Evolutionary conservation across 2,329 filamentous ascomycete species (phyloP), one percentile per base, ranked within the genome.

Genomic region (Falciphora oryzae): DNA sequence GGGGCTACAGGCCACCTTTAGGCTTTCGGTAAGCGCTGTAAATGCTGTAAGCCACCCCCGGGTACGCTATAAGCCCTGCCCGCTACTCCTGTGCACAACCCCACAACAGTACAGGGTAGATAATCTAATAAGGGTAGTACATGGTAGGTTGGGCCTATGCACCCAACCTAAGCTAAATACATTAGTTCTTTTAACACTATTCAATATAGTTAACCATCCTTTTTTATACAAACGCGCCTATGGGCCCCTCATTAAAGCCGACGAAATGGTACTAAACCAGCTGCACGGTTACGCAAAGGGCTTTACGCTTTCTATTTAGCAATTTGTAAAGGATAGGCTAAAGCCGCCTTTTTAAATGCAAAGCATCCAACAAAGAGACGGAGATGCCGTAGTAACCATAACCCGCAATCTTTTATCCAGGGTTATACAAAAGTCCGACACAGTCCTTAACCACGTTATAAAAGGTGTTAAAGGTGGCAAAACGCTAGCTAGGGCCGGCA

Each of bases 211-310:
- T 61, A 64, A 64, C 6, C 65, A 68, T 38, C 59, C 57, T 1
- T 58, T 66, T 1, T 57, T 68, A 14, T 66, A 68, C 62, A 68
- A 68, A 22, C 25, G 53, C 13, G 18, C 63, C 16, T 5, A 57
- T 27, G 8, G 56, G 27, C 27, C 59, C 53, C 44, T 68, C 28
- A 65, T 57, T 35, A 62, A 59, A 1, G n/a, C 64, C 25, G 65
- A 68, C 14, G 66, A 68, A 35, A 66, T 66, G 16, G 62, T 68
- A 11, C 29, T 68, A 3, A 64, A 66, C n/a, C 60, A 65, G 60
- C 53, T 65, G 2, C 65, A 65, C 57, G 65, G 66, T 7, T 27
- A 59, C 27, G 44, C 66, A 38, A 63, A 63, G 13, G 62, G 61
- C 31, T 67, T 65, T 38, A 35, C 59, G 3, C 38, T 67, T 16